Evolutionary conservation across 2,329 filamentous ascomycete genomes (phyloP), one percentile per base, ranked within the genome.

Genomic region (Colletotrichum theobromicola): DNA sequence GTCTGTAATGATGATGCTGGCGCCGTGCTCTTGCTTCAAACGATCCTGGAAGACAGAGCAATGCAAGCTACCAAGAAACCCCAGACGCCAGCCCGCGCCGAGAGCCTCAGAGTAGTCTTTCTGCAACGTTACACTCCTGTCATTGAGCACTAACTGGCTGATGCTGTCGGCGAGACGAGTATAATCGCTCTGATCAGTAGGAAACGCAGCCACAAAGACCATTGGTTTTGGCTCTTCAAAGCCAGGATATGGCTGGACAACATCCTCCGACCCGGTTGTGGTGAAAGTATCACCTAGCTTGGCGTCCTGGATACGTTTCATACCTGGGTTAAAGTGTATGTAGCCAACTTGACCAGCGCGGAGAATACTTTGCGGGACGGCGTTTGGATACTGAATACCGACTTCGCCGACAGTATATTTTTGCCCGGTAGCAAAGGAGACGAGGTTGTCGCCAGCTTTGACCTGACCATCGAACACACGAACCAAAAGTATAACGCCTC

Each of bases 1-100:
- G 46, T 98, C 96, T 0, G 97, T 99, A 82, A 99, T 97, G 84
- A 99, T 98, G 81, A 99, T 95, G 80, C 93, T 97, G 4, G 94
- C 94, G 7, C 96, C 97, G 80, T 99, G 96, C 83, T 99, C 97
- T 84, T 98, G 95, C 57, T 95, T 92, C 67, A 99, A 86, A 1
- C 97, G 94, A 83, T 99, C 97, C 84, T 99, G 96, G 79, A 99
- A 99, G 6, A 99, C 97, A n/a, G 96, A 98, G 85, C 97, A 98
- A 83, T 99, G 97, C 62, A 99, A 87, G 15, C 96, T 98, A n/a
- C 97, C 97, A 5, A 99, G 86, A 81, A 99, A 99, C 0, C 97
- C 97, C 13, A 99, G 87, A 60, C 97, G 93, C 93, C 97, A 99
- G 3, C 97, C 97, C 2, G 96, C 94, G 1, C 97, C 97, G 0